Evolutionary conservation across 768 basidiomycete species (phyloP), one percentile per base, ranked within the genome.

Genomic region (Pleurotus tuber-regium): DNA sequence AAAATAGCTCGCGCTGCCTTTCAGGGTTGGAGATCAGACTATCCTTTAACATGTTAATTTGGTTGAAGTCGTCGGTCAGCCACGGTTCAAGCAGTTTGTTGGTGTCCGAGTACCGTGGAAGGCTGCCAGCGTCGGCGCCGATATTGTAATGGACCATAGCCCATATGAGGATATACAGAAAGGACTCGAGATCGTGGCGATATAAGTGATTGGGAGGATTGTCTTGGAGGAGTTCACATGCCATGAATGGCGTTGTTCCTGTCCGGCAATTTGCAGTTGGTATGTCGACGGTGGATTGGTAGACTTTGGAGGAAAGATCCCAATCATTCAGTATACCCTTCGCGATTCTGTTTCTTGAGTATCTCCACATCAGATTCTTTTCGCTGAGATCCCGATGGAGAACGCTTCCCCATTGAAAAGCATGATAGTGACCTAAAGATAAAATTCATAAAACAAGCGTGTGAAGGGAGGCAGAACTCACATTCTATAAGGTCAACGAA

Each of bases 121-220:
- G 10, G 31, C n/a, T 33, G 31, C 10, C 11, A 8, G 9, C 14
- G 10, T 40, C 19, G 9, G 1, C 3, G 19, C 14, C 14, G 9
- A 40, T 11, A 40, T 40, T 19, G 38, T 40, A 40, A 18, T 40
- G 11, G 38, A 40, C 38, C 38, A 40, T 40, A 18, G 38, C 38
- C 38, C 38, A 65, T 2, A 47, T 19, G 3, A 65, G 51, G 28
- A 64, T 58, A 63, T 68, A 71, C 2, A 61, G 46, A 43, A 69
- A 66, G 4, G 70, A 61, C 49, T 71, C 69, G 14, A 60, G 33
- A 38, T 71, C 67, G 50, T 71, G 66, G n/a, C 61, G 56, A 36
- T 71, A 71, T 5, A 48, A 29, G 14, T 56, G 61, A n/a, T 40
- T 5, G 3, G 60, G 59, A 3, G 49, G 43, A 28, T 40, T 54